phyloP scores from a whole-genome alignment of 2,329 filamentous ascomycete genomes.

The Trichoderma citrinoviride region DNA sequence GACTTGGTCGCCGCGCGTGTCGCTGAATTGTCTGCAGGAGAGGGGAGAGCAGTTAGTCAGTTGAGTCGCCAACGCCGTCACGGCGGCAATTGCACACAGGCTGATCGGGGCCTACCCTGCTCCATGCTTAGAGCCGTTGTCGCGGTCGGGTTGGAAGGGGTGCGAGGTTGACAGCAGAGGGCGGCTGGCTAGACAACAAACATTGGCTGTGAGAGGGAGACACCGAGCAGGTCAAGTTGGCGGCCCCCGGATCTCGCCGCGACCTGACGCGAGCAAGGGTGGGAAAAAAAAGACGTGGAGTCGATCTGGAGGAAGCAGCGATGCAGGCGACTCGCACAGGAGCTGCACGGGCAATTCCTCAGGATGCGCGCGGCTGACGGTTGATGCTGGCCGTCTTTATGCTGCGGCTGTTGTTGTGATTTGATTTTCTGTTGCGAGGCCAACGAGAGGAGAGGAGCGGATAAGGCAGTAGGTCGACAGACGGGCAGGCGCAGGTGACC shows the following conservation, averaged over 20 bases:
- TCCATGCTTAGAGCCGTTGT: slow-evolving; percentile 34
- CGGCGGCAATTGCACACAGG: not conserved
- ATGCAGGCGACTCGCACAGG: slow-evolving; percentile 23
- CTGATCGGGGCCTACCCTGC: slow-evolving; percentile 34
- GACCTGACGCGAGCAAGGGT: slow-evolving; percentile 24
- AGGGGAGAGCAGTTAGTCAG: not conserved
- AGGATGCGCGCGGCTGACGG: slow-evolving; percentile 32
- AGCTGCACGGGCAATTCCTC: slow-evolving; percentile 21
- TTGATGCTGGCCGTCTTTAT: slow-evolving; percentile 29
- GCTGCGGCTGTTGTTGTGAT: slow-evolving; percentile 39
- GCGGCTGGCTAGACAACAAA: slow-evolving; percentile 39
- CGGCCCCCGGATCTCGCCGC: slow-evolving; percentile 15
- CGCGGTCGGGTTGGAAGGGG: slow-evolving; percentile 33
- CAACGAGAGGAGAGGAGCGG: slow-evolving; percentile 37
- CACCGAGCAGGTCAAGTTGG: slow-evolving; percentile 26
- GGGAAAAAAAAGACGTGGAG: slow-evolving; percentile 16
- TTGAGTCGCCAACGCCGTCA: no score
- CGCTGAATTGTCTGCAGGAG: slow-evolving; percentile 30
- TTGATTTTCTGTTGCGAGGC: slow-evolving; percentile 46
- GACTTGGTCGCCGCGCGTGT: slow-evolving; percentile 39
- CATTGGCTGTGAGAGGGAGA: slow-evolving; percentile 36
- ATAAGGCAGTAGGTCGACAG: slow-evolving; percentile 20
- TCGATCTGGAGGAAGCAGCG: slow-evolving; percentile 15
- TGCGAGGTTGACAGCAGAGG: slow-evolving; percentile 27
- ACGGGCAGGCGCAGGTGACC: slow-evolving; percentile 21